Percentiles rank a stretch among this genome's conserved stretches.
Evolutionary conservation across 1,284 basidiomycete species (phyloP).

Genomic region (Moniliella sp.): DNA sequence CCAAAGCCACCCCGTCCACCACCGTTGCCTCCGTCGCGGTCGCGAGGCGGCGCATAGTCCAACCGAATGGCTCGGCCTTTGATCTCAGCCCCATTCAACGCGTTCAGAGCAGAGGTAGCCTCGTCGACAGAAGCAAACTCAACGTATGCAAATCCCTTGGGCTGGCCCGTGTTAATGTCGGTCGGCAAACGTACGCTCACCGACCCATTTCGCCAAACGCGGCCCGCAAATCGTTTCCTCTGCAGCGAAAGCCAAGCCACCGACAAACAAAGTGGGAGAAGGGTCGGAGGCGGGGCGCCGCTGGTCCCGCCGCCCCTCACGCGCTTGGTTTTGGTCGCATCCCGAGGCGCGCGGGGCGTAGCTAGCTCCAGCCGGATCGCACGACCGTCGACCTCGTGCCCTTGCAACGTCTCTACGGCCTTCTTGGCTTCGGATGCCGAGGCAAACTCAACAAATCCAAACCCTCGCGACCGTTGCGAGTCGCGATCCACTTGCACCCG

Average conservation of each 20-base stretch:
- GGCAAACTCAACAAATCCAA: constrained; percentile 91
- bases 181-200: constrained; percentile 76
- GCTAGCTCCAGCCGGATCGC: constrained; percentile 68
- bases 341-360: constrained; percentile 49
- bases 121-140: constrained; percentile 63
- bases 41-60: constrained; percentile 70
- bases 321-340: constrained; percentile 35
- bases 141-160: constrained; percentile 92
- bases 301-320: constrained; percentile 15
- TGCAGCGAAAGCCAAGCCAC: constrained; percentile 62
- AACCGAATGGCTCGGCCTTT: constrained; percentile 61
- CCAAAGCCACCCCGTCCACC: constrained; percentile 37
- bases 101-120: constrained; percentile 60
- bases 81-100: constrained; percentile 51
- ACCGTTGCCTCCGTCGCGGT: constrained; percentile 36
- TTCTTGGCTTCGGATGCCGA: constrained; percentile 59
- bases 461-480: constrained; percentile 72
- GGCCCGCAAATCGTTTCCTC: constrained; percentile 75
- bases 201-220: constrained; percentile 69
- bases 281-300: constrained; percentile 42
- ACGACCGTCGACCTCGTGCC: constrained; percentile 63
- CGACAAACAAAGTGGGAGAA: constrained; percentile 63
- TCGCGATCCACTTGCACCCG: constrained; percentile 82
- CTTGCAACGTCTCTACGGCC: constrained; percentile 50
- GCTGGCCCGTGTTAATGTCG: constrained; percentile 66